phyloP scores from a whole-genome alignment of 106 monocot genomes.

The Dioscorea zingiberensis region DNA sequence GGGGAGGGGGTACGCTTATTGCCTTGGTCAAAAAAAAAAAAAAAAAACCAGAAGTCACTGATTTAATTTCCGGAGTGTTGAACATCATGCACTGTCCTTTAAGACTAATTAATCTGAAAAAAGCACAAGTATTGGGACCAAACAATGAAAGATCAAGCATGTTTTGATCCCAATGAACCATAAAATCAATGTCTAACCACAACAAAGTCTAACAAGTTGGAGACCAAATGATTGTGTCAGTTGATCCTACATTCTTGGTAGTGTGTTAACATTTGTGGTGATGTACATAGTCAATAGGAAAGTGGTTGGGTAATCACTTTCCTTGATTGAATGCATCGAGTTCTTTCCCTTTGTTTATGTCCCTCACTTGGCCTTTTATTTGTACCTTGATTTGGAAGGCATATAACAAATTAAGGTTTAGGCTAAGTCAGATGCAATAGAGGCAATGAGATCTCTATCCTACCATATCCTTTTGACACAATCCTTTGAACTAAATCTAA shows the following conservation, averaged over 20 bases:
- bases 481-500: background rate
- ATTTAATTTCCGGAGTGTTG: too few species aligned
- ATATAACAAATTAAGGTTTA: background rate
- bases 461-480: constrained; percentile 1
- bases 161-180: too few species aligned
- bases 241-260: background rate
- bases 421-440: background rate
- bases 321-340: background rate
- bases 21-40: too few species aligned
- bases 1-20: too few species aligned
- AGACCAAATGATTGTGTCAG: background rate
- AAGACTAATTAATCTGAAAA: too few species aligned
- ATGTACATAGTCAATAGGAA: background rate
- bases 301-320: background rate
- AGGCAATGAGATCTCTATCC: background rate
- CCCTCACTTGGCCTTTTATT: background rate
- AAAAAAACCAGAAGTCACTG: too few species aligned
- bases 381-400: background rate
- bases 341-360: background rate
- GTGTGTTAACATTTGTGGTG: background rate
- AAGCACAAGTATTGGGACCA: too few species aligned
- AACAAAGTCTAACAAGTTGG: too few species aligned
- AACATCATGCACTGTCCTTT: too few species aligned
- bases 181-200: too few species aligned
- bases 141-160: too few species aligned